Conservation (phyloP, 192 early-diverging fungal genomes). For the Endogone sp. region DNA sequence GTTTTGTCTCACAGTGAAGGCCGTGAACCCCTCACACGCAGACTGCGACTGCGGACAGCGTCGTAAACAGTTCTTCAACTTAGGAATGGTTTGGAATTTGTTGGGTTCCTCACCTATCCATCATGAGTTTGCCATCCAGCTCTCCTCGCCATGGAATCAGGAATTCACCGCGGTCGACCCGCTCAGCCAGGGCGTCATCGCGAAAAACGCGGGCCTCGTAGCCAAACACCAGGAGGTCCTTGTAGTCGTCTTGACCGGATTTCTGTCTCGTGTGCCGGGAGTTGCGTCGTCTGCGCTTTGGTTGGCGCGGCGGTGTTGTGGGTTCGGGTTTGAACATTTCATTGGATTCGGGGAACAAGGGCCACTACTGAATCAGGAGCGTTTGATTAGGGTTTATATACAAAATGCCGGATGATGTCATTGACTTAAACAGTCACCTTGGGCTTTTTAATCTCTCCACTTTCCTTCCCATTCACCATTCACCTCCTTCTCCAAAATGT, state of each 20-base stretch:
- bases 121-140: slow-evolving; percentile 17
- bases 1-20: no score
- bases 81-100: neutral
- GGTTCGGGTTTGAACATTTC: neutral
- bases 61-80: neutral
- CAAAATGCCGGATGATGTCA: no score
- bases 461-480: no score
- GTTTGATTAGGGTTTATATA: no score
- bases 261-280: neutral
- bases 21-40: neutral
- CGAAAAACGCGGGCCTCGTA: slow-evolving; percentile 43
- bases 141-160: slow-evolving; percentile 42
- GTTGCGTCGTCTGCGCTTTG: neutral
- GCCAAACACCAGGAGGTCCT: slow-evolving; percentile 45
- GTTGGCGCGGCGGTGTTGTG: neutral
- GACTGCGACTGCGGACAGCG: neutral
- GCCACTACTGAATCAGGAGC: no score
- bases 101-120: slow-evolving; percentile 40
- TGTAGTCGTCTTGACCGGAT: neutral
- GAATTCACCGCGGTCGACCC: slow-evolving; percentile 30
- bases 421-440: no score
- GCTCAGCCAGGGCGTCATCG: slow-evolving; percentile 30
- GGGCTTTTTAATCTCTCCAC: no score
- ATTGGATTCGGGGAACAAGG: neutral
- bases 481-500: no score